Evolutionary conservation across 257 asterid species (phyloP).

Genomic region (Lavandula angustifolia): DNA sequence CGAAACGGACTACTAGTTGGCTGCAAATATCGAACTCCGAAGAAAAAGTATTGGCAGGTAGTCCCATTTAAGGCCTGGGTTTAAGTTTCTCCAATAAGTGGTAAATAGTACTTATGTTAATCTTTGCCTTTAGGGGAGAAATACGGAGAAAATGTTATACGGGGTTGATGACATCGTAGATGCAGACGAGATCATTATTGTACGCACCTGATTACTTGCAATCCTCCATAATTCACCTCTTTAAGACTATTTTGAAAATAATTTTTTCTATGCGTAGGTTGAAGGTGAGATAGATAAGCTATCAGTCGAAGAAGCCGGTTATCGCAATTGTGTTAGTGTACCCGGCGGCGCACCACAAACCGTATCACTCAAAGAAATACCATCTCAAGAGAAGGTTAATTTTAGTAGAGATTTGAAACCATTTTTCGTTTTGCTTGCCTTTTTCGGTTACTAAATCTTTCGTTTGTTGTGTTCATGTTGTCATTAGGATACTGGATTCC

Average conservation of each 20-base stretch:
- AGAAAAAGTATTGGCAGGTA: slow-evolving; percentile 85
- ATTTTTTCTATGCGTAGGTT: slow-evolving; percentile 50
- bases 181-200: slow-evolving; percentile 72
- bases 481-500: slow-evolving; percentile 59
- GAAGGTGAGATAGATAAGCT: slow-evolving; percentile 89
- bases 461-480: slow-evolving; percentile 7
- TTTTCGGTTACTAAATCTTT: neutral
- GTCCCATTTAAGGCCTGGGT: neutral
- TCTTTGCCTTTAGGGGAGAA: slow-evolving; percentile 46
- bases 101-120: slow-evolving; percentile 9
- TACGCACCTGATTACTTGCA: slow-evolving; percentile 30
- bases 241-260: slow-evolving; percentile 13
- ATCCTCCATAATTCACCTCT: slow-evolving; percentile 22
- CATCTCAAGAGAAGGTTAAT: slow-evolving; percentile 58
- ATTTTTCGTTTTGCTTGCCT: neutral
- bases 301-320: slow-evolving; percentile 82
- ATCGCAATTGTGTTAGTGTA: slow-evolving; percentile 70
- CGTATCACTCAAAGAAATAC: slow-evolving; percentile 56
- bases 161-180: slow-evolving; percentile 74
- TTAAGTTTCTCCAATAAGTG: neutral
- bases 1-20: slow-evolving; percentile 59
- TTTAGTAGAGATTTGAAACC: neutral
- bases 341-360: slow-evolving; percentile 81
- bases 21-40: slow-evolving; percentile 70
- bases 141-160: slow-evolving; percentile 58